A percentile compares a stretch with the other conserved stretches of the same genome.
Conservation (phyloP, 352 stramenopile species). For the Phytopythium litorale region DNA sequence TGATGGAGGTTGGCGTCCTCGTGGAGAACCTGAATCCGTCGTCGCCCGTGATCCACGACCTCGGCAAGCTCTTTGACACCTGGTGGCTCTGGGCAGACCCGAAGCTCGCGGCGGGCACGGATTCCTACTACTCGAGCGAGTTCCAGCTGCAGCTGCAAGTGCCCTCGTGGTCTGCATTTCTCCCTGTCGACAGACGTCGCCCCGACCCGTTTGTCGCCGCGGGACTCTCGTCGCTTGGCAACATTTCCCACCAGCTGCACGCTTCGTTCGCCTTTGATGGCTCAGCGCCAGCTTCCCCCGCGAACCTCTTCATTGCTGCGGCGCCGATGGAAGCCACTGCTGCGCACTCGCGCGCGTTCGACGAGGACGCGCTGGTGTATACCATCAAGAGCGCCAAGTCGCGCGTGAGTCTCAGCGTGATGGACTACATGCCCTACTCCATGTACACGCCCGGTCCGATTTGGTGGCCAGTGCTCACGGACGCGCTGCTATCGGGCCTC, state of each 20-base stretch:
- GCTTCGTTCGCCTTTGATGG: conserved; percentile 11
- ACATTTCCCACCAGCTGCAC: conserved; percentile 54
- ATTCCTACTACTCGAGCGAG: conserved; percentile 45
- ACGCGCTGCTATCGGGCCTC: conserved; percentile 53
- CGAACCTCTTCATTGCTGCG: conserved; percentile 59
- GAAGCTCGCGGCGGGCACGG: conserved; percentile 23
- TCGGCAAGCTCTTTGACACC: conserved; percentile 62
- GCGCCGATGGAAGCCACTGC: conserved; percentile 57
- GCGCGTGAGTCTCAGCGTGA: conserved; percentile 69
- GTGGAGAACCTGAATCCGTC: conserved; percentile 36
- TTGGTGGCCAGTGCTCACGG: conserved; percentile 59
- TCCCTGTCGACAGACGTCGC: conserved; percentile 24
- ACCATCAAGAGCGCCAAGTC: conserved; percentile 56
- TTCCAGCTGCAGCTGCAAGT: conserved; percentile 60
- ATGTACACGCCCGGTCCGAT: conserved; percentile 63
- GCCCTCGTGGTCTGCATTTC: conserved; percentile 52
- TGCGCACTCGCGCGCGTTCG: conserved; percentile 43
- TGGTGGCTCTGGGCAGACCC: conserved; percentile 65
- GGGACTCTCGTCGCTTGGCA: conserved; percentile 35
- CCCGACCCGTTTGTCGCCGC: conserved; percentile 50
- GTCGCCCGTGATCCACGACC: conserved; percentile 40
- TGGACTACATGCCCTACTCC: conserved; percentile 77
- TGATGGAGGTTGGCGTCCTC: conserved; percentile 81
- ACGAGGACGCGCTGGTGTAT: conserved; percentile 71
- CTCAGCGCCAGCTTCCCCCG: not conserved